Evolutionary conservation across 2,329 filamentous ascomycete genomes (phyloP).

Genomic region (Alternaria incomplexa): DNA sequence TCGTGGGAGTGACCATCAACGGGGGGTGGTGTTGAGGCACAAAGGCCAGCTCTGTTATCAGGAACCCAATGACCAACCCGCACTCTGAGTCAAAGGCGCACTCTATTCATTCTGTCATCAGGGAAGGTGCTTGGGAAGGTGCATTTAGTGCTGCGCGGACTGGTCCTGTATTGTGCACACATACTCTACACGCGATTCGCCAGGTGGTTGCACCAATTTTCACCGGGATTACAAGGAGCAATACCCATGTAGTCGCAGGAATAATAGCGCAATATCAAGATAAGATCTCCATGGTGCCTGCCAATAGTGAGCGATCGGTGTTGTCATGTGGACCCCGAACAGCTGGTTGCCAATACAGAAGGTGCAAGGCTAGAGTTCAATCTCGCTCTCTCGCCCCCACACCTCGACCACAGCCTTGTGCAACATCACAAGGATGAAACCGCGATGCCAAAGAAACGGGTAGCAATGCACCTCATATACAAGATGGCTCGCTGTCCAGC

Average conservation of each 20-base stretch:
- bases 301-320: not conserved
- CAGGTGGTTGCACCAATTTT: not conserved
- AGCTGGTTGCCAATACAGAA: not conserved
- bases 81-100: too few species aligned
- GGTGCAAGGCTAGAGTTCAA: not conserved
- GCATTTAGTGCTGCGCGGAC: not conserved
- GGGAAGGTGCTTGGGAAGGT: not conserved
- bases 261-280: not conserved
- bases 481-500: not conserved
- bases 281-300: not conserved
- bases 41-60: not conserved
- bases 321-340: not conserved
- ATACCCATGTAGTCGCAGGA: not conserved
- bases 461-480: not conserved
- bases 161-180: not conserved
- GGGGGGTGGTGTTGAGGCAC: not conserved
- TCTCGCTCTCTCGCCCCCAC: not conserved
- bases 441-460: not conserved
- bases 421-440: not conserved
- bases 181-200: not conserved
- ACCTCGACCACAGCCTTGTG: not conserved
- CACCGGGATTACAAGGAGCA: not conserved
- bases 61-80: too few species aligned
- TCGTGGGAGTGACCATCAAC: too few species aligned
- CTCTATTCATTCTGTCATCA: too few species aligned